phyloP scores from a whole-genome alignment of 768 basidiomycete genomes.

The Tricholomella constricta region DNA sequence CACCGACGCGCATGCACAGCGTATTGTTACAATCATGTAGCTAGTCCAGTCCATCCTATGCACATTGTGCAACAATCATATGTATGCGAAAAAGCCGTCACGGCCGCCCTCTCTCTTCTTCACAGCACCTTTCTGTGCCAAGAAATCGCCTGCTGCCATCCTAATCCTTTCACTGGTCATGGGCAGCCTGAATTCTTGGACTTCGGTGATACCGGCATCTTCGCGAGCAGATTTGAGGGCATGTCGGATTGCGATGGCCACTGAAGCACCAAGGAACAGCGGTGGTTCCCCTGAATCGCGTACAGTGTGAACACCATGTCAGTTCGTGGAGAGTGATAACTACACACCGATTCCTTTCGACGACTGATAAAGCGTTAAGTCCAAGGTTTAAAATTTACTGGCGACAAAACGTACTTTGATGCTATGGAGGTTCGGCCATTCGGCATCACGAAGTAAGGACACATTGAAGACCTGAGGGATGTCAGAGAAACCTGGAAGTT shows the following conservation, averaged over 20 bases:
- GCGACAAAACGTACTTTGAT: constrained; percentile 10
- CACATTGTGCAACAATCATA: too few species aligned
- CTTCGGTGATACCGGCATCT: constrained; percentile 16
- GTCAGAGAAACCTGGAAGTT: constrained; percentile 19
- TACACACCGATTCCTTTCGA: constrained; percentile 18
- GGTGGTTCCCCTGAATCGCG: constrained; percentile 12
- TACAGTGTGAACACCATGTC: background rate
- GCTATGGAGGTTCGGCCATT: constrained; percentile 16
- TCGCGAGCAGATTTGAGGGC: constrained; percentile 17
- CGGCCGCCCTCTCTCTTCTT: constrained; percentile 10
- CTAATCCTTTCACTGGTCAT: constrained; percentile 16
- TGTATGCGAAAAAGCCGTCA: constrained; percentile 14
- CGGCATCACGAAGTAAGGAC: constrained; percentile 18
- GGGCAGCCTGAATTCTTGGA: constrained; percentile 16
- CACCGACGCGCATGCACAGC: too few species aligned
- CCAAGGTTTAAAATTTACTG: background rate
- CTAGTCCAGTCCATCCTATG: too few species aligned
- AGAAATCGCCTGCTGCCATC: constrained; percentile 17
- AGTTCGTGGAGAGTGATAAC: too few species aligned
- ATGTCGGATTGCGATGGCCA: constrained; percentile 17
- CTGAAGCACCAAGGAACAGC: constrained; percentile 16
- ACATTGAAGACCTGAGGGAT: constrained; percentile 19
- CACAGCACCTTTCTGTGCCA: constrained; percentile 13
- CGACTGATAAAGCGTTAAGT: background rate
- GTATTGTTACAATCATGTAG: too few species aligned